phyloP scores from a whole-genome alignment of 768 basidiomycete genomes.

The Phylloporus sp. region DNA sequence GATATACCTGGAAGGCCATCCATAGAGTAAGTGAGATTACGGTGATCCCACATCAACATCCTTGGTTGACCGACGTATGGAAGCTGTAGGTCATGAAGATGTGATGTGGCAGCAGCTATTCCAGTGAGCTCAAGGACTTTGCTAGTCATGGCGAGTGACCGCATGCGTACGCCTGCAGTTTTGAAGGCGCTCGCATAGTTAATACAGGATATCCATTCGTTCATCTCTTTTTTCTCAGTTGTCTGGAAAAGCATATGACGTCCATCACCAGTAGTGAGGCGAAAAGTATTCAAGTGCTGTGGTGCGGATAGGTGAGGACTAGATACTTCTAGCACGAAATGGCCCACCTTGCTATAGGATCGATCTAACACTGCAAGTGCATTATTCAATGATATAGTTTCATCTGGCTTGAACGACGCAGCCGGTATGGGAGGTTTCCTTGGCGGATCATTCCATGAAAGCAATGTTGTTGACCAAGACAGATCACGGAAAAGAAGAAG shows the following conservation, averaged over 20 bases:
- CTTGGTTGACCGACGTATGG: conserved; percentile 22
- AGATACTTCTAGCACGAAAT: background rate
- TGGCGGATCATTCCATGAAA: conserved; percentile 39
- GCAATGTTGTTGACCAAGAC: conserved; percentile 47
- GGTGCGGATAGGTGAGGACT: conserved; percentile 1
- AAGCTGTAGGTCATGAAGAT: conserved; percentile 66
- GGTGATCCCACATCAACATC: conserved; percentile 40
- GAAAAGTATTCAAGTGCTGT: conserved; percentile 66
- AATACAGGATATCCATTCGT: conserved; percentile 87
- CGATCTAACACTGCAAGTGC: conserved; percentile 78
- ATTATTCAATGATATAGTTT: conserved; percentile 73
- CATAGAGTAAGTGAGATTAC: conserved; percentile 37
- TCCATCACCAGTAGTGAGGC: conserved; percentile 70
- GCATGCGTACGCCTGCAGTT: conserved; percentile 77
- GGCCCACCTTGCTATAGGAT: conserved; percentile 68
- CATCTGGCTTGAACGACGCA: conserved; percentile 71
- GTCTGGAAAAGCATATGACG: conserved; percentile 83
- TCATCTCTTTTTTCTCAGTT: conserved; percentile 63
- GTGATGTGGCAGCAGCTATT: conserved; percentile 81
- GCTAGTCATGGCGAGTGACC: conserved; percentile 64
- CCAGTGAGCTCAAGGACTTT: conserved; percentile 75
- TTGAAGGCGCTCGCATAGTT: conserved; percentile 96
- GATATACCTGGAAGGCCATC: conserved; percentile 28
- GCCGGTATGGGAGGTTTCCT: conserved; percentile 37
- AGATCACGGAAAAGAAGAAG: conserved; percentile 84